Base-by-base conservation (phyloP, 2,329 filamentous ascomycete species). In the Samsoniella hepiali region DNA sequence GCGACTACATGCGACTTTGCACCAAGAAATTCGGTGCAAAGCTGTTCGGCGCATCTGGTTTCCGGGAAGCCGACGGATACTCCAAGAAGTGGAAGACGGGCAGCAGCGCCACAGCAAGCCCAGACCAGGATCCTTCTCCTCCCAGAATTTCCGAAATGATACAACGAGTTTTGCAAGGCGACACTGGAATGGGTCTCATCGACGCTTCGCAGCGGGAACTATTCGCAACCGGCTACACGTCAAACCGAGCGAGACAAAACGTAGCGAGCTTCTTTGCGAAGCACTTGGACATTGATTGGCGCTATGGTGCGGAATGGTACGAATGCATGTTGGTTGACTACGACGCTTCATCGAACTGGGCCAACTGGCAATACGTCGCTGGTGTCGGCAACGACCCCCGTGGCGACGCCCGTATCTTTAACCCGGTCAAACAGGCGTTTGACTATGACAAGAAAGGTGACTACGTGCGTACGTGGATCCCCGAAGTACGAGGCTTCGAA, bases 231-330 rank as follows among this genome's bases (percentile, higher is more conserved):
- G 91, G 91, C 0, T 93, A 92, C 72, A 93, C 90, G 0, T 90
- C 88, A 1, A 93, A 93, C 70, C 82, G 90, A 15, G 87, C 89
- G 0, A 79, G 91, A 2, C 90, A 93, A 72, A 93, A 93, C 62
- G 88, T 91, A 1, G 90, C 90, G 0, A 88, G 82, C 17, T 94
- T 91, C 71, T 77, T 93, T 1, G 76, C 89, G 0, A 91, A 91
- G 67, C 89, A 91, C 65, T 78, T 93, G 3, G 81, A 82, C 1
- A 86, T 94, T 29, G 91, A 94, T 73, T 95, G 91, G 91, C 84
- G 90, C 0, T 81, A 91, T 15, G 91, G 91, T 0, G 91, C 90
- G 0, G 91, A 93, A 72, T 94, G 89, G 89, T 94, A 93, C 70
- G 91, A 94, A 72, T 85, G 83, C 71, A 78, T 90, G 70, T 80